Evolutionary conservation across 805 yeast species (phyloP), one percentile per base, ranked within the genome.

Genomic region (Zygotorulaspora sp.): DNA sequence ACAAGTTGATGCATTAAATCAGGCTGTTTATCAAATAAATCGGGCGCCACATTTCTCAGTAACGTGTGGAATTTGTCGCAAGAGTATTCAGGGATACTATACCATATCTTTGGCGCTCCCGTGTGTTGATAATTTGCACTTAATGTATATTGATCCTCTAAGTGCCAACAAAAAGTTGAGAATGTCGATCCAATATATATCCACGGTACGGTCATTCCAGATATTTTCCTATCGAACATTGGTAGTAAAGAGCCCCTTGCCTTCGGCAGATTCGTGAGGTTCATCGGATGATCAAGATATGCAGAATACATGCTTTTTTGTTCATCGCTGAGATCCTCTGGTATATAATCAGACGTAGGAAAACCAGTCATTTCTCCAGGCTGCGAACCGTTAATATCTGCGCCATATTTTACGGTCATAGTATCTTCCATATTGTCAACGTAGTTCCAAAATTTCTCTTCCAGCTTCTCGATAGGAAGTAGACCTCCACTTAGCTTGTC

Each of bases 201-300:
- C 97, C 97, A 89, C 0, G 97, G 97, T 13, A 84, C 74, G 0
- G 97, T 88, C 87, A 89, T 89, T 1, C 97, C 97, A 0, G 95
- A 81, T 2, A 90, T 83, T 21, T 76, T 72, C 13, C 77, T 73
- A 40, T 75, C 74, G 40, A 83, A 70, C 49, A 75, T 75, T 39
- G 79, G 78, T 35, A 84, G 63, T n/a, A 83, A 61, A 0, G 95
- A 83, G 1, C 86, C 83, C 26, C 71, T 61, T 9, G 81, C 74
- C 58, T 71, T 77, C 0, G 96, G 94, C 15, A 87, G 60, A 42
- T 76, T 78, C 13, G 84, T 77, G 45, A 86, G 63, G 53, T 86
- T 86, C 78, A 86, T 85, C 1, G 88, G 83, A 44, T 82, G 87
- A 2, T 69, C 52, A 2, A 70, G 57, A 48, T 79, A 79, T 5